Percentiles rank a stretch among this genome's conserved stretches.
Conservation (phyloP, 768 basidiomycete genomes). For the Tylopilus sp. region DNA sequence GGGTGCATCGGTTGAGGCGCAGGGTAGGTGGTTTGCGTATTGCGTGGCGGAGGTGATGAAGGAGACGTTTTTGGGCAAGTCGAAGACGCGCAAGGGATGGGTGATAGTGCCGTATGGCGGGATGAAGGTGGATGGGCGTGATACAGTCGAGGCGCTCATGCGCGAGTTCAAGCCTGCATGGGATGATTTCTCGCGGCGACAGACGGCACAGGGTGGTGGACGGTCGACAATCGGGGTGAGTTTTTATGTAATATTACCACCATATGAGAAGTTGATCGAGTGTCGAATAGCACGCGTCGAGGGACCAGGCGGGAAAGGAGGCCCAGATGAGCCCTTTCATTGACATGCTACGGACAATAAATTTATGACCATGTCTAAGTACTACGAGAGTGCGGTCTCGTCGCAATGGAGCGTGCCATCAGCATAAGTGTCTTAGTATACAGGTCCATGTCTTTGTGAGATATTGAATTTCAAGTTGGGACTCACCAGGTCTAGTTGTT, state of each 20-base stretch:
- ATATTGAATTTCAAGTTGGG: too few relatives aligned
- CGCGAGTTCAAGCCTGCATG: constrained; percentile 8
- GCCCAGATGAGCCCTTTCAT: constrained; percentile 2
- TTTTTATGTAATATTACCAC: background rate
- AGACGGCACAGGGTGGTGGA: background rate
- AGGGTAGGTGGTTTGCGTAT: constrained; percentile 14
- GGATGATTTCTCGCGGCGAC: constrained; percentile 6
- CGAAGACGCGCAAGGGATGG: constrained; percentile 10
- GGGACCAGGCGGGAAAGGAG: background rate
- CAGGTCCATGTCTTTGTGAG: too few relatives aligned
- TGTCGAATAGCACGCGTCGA: background rate
- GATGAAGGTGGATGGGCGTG: constrained; percentile 3
- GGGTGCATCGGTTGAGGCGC: background rate
- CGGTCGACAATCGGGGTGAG: constrained; percentile 1
- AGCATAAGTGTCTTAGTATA: too few relatives aligned
- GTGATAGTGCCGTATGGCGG: constrained; percentile 10
- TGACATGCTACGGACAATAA: constrained; percentile 15
- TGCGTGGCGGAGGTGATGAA: constrained; percentile 9
- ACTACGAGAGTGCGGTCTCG: too few relatives aligned
- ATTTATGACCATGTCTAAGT: background rate
- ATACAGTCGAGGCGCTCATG: constrained; percentile 6
- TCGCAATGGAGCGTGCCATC: too few relatives aligned
- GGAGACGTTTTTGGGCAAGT: constrained; percentile 10
- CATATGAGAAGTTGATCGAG: background rate
- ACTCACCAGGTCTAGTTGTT: too few relatives aligned